A percentile compares a stretch with the other conserved stretches of the same genome.
Evolutionary conservation across 176 grass and related monocot genomes (phyloP).

Genomic region (Rhipidocladum racemiflorum): DNA sequence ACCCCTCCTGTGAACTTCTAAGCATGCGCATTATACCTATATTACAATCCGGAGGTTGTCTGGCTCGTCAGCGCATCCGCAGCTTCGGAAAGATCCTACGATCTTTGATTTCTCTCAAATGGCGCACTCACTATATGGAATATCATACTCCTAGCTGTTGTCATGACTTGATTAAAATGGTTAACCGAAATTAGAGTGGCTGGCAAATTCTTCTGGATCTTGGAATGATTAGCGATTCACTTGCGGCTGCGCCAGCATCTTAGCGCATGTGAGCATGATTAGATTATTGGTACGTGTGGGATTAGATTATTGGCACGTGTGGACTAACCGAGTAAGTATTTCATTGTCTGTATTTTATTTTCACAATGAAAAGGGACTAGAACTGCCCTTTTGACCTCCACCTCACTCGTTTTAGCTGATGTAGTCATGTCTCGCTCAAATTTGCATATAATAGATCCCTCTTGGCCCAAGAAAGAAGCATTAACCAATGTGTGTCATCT

Average conservation of each 20-base stretch:
- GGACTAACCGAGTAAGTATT: background rate
- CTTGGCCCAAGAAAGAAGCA: too few relatives aligned
- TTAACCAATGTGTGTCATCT: too few relatives aligned
- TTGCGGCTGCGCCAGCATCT: background rate
- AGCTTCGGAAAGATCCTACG: slow-evolving; percentile 31
- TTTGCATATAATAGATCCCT: too few relatives aligned
- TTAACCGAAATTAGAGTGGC: background rate
- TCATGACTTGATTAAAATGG: background rate
- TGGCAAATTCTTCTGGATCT: slow-evolving; percentile 55
- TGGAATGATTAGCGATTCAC: slow-evolving; percentile 47
- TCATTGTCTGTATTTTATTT: background rate
- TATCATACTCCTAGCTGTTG: background rate
- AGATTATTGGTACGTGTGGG: slow-evolving; percentile 17
- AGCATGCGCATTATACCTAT: slow-evolving; percentile 4
- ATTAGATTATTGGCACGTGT: slow-evolving; percentile 29
- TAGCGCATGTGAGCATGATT: slow-evolving; percentile 47
- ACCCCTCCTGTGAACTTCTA: slow-evolving; percentile 28
- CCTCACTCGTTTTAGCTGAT: too few relatives aligned
- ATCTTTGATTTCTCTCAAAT: slow-evolving; percentile 40
- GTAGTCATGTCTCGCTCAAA: too few relatives aligned
- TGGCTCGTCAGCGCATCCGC: too few relatives aligned
- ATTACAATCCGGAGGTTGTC: too few relatives aligned
- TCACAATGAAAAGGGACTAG: background rate
- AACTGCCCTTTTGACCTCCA: background rate
- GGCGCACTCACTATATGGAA: background rate